phyloP scores from a whole-genome alignment of 108 stramenopile genomes.

The Skeletonema costatum region DNA sequence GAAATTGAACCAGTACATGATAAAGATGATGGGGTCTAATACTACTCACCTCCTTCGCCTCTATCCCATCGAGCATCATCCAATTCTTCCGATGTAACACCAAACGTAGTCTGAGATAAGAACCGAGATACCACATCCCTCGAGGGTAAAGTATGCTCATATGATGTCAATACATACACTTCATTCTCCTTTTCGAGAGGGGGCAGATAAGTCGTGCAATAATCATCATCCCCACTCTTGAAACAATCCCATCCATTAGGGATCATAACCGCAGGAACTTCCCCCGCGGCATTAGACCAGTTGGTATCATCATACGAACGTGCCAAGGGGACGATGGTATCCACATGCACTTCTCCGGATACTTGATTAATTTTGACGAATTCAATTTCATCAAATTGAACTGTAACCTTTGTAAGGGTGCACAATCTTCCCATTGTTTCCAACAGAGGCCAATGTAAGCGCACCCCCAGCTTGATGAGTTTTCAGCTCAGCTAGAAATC shows the following conservation, averaged over 20 bases:
- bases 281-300: conserved; percentile 15
- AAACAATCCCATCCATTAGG: conserved; percentile 6
- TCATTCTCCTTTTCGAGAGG: neutral
- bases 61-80: too few species aligned
- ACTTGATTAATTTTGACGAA: neutral
- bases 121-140: conserved; percentile 1
- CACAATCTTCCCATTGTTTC: neutral
- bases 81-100: conserved; percentile 2
- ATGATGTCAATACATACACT: conserved; percentile 3
- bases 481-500: neutral
- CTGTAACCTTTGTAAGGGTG: neutral
- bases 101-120: conserved; percentile 31
- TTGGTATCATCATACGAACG: conserved; percentile 16
- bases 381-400: too few species aligned
- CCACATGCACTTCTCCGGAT: neutral
- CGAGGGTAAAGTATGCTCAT: neutral
- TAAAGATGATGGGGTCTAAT: too few species aligned
- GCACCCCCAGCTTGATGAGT: neutral
- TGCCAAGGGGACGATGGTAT: conserved; percentile 1
- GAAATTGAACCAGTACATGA: too few species aligned
- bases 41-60: too few species aligned
- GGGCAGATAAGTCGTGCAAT: conserved; percentile 1
- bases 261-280: neutral
- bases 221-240: neutral
- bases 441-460: conserved; percentile 1